Percentiles rank a stretch among this genome's conserved stretches.
These are phyloP conservation scores for Magnolia sinica DNA, from an alignment of 164 flowering plant species.

Conservation along the genomic window DNA sequence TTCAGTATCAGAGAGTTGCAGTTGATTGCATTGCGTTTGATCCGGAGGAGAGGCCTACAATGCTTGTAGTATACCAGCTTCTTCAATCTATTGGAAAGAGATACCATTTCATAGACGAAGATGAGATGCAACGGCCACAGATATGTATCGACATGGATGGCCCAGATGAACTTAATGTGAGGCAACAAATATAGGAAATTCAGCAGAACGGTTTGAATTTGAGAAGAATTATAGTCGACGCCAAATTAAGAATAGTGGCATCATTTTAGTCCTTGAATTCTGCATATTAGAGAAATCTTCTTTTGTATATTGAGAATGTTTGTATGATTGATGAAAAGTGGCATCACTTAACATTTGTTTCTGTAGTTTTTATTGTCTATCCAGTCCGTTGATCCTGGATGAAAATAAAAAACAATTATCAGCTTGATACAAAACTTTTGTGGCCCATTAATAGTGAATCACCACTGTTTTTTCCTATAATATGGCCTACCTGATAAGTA, in stretches of 20 bases:
- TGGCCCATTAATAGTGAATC: too few species aligned
- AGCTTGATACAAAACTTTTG: too few species aligned
- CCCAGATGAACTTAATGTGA: too few species aligned
- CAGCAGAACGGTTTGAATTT: neutral
- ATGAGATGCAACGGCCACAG: neutral
- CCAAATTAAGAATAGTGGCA: neutral
- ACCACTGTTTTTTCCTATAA: too few species aligned
- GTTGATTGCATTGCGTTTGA: slow-evolving; percentile 35
- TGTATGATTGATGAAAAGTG: too few species aligned
- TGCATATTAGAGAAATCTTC: neutral
- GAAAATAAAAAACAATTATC: too few species aligned
- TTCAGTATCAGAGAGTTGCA: slow-evolving; percentile 55
- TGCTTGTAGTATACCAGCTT: slow-evolving; percentile 59
- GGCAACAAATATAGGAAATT: too few species aligned
- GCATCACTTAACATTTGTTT: too few species aligned
- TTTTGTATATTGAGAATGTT: too few species aligned
- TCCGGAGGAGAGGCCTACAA: slow-evolving; percentile 38
- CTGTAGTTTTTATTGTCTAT: too few species aligned
- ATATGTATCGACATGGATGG: neutral
- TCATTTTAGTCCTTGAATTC: neutral
- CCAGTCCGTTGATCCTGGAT: too few species aligned
- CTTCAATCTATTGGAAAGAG: slow-evolving; percentile 59
- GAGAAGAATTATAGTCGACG: neutral
- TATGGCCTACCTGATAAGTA: too few species aligned
- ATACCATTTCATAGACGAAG: slow-evolving; percentile 23